phyloP scores from a whole-genome alignment of 148 eudicot species.

The Rhododendron ferrugineum region DNA sequence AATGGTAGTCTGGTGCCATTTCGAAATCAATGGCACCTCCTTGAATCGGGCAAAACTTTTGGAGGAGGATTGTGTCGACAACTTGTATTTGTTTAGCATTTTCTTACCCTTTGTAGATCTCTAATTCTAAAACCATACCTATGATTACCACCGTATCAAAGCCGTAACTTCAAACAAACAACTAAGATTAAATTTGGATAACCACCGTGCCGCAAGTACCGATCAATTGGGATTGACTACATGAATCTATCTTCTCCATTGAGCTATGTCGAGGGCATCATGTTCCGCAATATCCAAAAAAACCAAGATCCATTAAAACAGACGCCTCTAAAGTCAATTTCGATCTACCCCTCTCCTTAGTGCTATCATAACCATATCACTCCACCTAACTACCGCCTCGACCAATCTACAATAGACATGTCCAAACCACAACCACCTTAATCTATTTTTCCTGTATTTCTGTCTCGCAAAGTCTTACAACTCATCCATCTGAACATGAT shows the following conservation, averaged over 20 bases:
- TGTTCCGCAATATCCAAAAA: neutral
- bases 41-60: neutral
- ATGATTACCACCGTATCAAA: neutral
- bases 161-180: neutral
- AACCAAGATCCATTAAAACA: neutral
- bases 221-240: neutral
- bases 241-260: neutral
- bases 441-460: neutral
- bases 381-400: neutral
- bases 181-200: neutral
- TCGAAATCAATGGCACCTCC: neutral
- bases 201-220: neutral
- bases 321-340: neutral
- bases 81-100: neutral
- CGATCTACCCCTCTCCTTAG: neutral
- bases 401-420: neutral
- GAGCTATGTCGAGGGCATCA: neutral
- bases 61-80: neutral
- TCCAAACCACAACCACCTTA: neutral
- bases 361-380: neutral
- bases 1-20: neutral
- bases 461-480: neutral
- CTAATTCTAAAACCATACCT: neutral
- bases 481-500: neutral
- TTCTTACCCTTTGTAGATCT: neutral